phyloP scores from a whole-genome alignment of 192 early-diverging fungal species.

The Dispira simplex region DNA sequence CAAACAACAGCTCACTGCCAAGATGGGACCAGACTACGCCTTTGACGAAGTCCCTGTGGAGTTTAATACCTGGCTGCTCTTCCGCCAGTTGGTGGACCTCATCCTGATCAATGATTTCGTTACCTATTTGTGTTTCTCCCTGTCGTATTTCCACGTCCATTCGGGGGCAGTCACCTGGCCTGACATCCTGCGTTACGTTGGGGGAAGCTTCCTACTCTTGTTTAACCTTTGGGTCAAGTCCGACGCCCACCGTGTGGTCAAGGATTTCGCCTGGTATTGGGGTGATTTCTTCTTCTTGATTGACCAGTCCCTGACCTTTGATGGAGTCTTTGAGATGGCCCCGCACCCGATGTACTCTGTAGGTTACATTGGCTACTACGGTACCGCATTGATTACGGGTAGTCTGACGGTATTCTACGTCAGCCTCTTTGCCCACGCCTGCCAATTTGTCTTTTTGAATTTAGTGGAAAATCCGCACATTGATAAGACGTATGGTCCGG shows the following conservation, averaged over 20 bases:
- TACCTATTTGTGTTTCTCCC: conserved; percentile 65
- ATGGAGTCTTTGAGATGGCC: conserved; percentile 91
- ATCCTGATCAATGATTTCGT: conserved; percentile 89
- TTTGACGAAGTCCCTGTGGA: conserved; percentile 81
- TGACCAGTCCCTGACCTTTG: conserved; percentile 78
- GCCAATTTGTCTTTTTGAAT: conserved; percentile 78
- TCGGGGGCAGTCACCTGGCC: conserved; percentile 39
- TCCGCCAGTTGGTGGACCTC: conserved; percentile 82
- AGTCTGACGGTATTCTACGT: conserved; percentile 84
- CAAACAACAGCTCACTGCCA: conserved; percentile 47
- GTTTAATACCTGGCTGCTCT: conserved; percentile 93
- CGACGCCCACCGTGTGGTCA: conserved; percentile 89
- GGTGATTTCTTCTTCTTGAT: conserved; percentile 97
- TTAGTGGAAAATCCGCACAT: conserved; percentile 87
- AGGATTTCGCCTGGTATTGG: conserved; percentile 99
- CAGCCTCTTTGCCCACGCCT: conserved; percentile 70
- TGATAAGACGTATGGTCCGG: conserved; percentile 44
- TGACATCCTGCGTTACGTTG: conserved; percentile 57
- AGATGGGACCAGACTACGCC: conserved; percentile 66
- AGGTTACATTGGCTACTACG: conserved; percentile 94
- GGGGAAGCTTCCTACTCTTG: conserved; percentile 58
- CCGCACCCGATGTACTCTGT: conserved; percentile 99
- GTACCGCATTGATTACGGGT: conserved; percentile 78
- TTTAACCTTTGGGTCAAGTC: conserved; percentile 96
- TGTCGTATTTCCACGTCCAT: conserved; percentile 66